These are phyloP conservation scores for Glomus cerebriforme DNA, from an alignment of 192 early-diverging fungal species.

Conservation along the genomic window DNA sequence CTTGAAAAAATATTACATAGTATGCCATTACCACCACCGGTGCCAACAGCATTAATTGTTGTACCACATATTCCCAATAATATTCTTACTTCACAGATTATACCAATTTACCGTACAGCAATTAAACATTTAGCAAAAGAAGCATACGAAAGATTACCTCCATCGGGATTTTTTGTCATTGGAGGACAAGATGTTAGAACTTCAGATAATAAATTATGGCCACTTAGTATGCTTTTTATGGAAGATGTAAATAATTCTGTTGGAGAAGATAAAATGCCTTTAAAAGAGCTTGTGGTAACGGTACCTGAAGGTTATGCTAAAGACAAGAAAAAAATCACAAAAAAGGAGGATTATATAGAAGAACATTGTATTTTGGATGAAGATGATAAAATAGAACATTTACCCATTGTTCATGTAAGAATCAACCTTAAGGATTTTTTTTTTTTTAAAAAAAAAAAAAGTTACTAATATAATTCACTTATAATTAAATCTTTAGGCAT, in stretches of 20 bases:
- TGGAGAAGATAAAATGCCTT: conserved; percentile 47
- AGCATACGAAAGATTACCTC: conserved; percentile 56
- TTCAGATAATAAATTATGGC: conserved; percentile 67
- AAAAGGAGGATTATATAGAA: conserved; percentile 38
- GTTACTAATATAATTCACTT: background rate
- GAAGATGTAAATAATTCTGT: conserved; percentile 71
- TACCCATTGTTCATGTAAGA: conserved; percentile 63
- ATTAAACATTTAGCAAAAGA: conserved; percentile 65
- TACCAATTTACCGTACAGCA: conserved; percentile 61
- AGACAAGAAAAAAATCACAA: conserved; percentile 46
- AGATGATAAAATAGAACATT: conserved; percentile 37
- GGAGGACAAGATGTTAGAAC: conserved; percentile 72
- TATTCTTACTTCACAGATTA: conserved; percentile 43
- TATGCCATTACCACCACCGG: conserved; percentile 43
- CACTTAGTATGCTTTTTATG: conserved; percentile 70
- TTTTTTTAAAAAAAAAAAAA: background rate
- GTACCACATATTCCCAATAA: conserved; percentile 63
- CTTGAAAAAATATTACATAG: conserved; percentile 63
- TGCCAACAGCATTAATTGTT: conserved; percentile 58
- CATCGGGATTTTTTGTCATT: conserved; percentile 65
- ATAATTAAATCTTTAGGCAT: conserved; percentile 36
- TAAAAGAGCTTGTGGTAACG: conserved; percentile 67
- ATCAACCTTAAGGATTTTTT: conserved; percentile 13
- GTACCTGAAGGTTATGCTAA: conserved; percentile 70
- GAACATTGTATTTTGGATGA: conserved; percentile 45